Base-by-base conservation (phyloP, 2,329 filamentous ascomycete species). In the Calonectria pauciramosa region DNA sequence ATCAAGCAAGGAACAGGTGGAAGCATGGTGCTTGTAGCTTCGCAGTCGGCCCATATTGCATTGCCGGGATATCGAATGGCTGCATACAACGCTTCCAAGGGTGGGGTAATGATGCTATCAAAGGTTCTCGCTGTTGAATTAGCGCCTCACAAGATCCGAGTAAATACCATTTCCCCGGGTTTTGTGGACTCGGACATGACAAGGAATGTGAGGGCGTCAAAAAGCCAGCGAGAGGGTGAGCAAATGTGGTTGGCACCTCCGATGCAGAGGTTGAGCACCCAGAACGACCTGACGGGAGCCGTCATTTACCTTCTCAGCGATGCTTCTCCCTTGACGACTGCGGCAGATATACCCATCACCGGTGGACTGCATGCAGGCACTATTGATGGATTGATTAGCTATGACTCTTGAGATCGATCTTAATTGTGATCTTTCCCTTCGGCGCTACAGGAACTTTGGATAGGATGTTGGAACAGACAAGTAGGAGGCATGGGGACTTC, bases 221-320 rank as follows among this genome's bases (percentile, higher is more conserved):
- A 83, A 81, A 84, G 78, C 56, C 82, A 79, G 75, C 72, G 83
- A 23, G 82, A 83, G 54, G 82, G 81, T 7, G 83, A 85, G 47
- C 83, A 86, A 70, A 83, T 86, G 81, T 85, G 83, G 80, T 71
- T 85, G 56, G 81, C 83, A 4, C 85, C 86, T 4, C 86, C 86
- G 0, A 82, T 85, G 34, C 82, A 84, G 72, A 80, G 86, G 9
- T 76, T 88, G 20, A 86, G 86, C 56, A 86, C 80, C 0, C 83
- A 85, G 72, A 85, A 86, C 34, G 87, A 89, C 75, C 81, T 88
- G 5, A 86, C 85, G 0, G 84, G 83, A 1, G 85, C 87, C 1
- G 84, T 86, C 5, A 80, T 86, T 11, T 88, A 88, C 73, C 78
- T 88, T 20, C 75, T 89, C 30, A 86, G 85, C 59, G 87, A 89